phyloP scores from a whole-genome alignment of 768 basidiomycete species.

The Agaricus blazei region DNA sequence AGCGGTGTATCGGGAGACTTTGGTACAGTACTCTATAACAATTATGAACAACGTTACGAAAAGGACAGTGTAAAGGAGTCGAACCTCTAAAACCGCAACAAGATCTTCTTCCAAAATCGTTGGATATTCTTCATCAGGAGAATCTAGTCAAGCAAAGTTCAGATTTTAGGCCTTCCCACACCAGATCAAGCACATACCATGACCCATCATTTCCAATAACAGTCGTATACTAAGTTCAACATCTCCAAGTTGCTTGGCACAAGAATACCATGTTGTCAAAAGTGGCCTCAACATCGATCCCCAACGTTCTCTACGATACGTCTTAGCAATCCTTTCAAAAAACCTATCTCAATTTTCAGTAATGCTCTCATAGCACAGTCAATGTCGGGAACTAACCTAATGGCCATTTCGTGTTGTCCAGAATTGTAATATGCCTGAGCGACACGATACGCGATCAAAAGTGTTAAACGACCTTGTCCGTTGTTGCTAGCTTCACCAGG shows the following conservation, averaged over 20 bases:
- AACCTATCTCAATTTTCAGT: constrained; percentile 49
- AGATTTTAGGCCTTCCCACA: neutral
- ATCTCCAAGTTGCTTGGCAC: constrained; percentile 73
- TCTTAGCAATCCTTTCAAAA: constrained; percentile 87
- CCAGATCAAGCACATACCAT: constrained; percentile 42
- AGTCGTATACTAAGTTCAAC: constrained; percentile 71
- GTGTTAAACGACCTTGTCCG: constrained; percentile 72
- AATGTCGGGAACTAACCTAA: constrained; percentile 51
- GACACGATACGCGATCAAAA: constrained; percentile 90
- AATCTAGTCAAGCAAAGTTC: constrained; percentile 20
- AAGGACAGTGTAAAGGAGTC: constrained; percentile 4
- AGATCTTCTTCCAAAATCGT: constrained; percentile 63
- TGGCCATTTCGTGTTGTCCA: constrained; percentile 82
- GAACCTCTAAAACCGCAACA: constrained; percentile 65
- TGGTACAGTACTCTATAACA: constrained; percentile 64
- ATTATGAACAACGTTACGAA: neutral
- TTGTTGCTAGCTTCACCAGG: constrained; percentile 28
- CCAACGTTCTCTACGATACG: constrained; percentile 87
- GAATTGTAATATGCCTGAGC: constrained; percentile 80
- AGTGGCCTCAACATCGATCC: constrained; percentile 66
- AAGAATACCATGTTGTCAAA: constrained; percentile 75
- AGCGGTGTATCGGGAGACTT: constrained; percentile 49
- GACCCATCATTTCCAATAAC: constrained; percentile 79
- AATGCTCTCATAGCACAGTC: neutral
- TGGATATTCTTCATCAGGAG: constrained; percentile 39